A percentile compares a stretch with the other conserved stretches of the same genome.
phyloP scores from a whole-genome alignment of 2,329 filamentous ascomycete species.

The Paramyrothecium sp. region DNA sequence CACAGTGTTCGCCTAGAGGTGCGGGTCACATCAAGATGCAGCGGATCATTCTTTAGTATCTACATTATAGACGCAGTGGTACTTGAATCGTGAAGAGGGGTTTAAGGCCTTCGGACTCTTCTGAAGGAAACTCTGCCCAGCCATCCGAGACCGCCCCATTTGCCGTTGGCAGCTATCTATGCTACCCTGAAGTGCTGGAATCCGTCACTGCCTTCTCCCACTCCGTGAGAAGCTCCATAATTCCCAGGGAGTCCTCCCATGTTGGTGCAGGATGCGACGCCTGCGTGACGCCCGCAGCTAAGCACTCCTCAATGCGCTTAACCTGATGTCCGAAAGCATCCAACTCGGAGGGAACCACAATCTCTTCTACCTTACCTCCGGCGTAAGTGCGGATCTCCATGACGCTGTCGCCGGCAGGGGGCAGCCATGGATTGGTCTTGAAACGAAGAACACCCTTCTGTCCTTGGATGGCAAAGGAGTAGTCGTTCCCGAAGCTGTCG shows the following conservation, averaged over 20 bases:
- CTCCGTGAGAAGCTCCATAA: conserved; percentile 22
- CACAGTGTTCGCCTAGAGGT: too few species aligned
- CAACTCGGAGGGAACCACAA: conserved; percentile 14
- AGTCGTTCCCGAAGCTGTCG: conserved; percentile 23
- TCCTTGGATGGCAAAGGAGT: conserved; percentile 18
- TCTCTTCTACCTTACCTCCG: conserved; percentile 11
- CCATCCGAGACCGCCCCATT: too few species aligned
- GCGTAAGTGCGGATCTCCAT: conserved; percentile 19
- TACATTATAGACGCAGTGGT: too few species aligned
- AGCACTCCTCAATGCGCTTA: conserved; percentile 17
- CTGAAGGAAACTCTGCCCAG: too few species aligned
- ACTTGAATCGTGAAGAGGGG: too few species aligned
- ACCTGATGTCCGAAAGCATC: conserved; percentile 23
- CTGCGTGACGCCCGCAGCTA: conserved; percentile 14
- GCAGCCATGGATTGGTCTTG: conserved; percentile 25
- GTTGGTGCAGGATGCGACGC: conserved; percentile 18
- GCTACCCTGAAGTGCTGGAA: background rate
- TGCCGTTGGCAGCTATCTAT: too few species aligned
- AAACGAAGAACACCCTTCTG: conserved; percentile 19
- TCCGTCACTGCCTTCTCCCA: conserved; percentile 14
- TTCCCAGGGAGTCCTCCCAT: conserved; percentile 20
- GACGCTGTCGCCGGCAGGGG: conserved; percentile 18
- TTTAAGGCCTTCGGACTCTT: too few species aligned
- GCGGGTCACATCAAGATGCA: too few species aligned
- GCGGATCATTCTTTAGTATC: too few species aligned